A percentile compares a stretch with the other conserved stretches of the same genome.
These are phyloP conservation scores for Psophocarpus tetragonolobus DNA, from an alignment of 306 rosid species.

Conservation along the genomic window DNA sequence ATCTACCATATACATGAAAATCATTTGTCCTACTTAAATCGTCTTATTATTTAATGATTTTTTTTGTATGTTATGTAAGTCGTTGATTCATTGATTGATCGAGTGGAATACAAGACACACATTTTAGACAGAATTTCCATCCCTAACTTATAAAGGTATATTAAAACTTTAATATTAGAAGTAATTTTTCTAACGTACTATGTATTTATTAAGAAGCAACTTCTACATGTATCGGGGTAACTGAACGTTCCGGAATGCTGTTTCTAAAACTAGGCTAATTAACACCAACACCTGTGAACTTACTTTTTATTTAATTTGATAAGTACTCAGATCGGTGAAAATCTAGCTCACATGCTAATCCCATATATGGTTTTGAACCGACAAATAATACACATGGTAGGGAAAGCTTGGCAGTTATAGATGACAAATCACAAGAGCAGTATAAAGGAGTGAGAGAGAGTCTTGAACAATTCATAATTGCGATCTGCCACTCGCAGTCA, in stretches of 20 bases:
- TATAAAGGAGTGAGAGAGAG: not conserved
- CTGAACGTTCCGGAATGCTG: not conserved
- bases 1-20: too few species aligned
- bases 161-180: too few species aligned
- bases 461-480: constrained; percentile 10
- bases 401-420: constrained; percentile 19
- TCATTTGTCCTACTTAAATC: too few species aligned
- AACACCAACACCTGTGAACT: not conserved
- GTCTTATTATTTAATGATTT: too few species aligned
- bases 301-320: not conserved
- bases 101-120: too few species aligned
- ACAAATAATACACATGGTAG: constrained; percentile 40
- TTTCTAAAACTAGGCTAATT: constrained; percentile 10
- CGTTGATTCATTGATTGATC: too few species aligned
- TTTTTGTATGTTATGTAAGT: too few species aligned
- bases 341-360: constrained; percentile 23
- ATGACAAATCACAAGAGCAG: not conserved
- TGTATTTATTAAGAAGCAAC: not conserved
- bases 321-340: not conserved
- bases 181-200: too few species aligned
- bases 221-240: not conserved
- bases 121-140: too few species aligned
- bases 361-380: not conserved
- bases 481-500: constrained; percentile 1
- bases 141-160: too few species aligned